Evolutionary conservation across 192 early-diverging fungal genomes (phyloP).

Genomic region (Kappamyces sp.): DNA sequence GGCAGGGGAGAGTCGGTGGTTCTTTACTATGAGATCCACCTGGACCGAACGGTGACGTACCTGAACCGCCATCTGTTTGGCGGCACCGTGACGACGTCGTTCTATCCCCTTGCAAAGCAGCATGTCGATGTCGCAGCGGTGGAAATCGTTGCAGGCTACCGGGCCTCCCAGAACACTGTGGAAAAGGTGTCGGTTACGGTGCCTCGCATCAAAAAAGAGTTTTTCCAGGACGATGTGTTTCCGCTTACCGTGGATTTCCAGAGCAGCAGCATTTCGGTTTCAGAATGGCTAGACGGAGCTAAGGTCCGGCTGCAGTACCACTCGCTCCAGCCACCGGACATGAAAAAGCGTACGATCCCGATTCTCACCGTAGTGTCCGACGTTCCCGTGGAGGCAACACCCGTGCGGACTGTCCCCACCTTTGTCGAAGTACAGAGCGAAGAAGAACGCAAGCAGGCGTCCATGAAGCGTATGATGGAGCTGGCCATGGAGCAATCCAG

Average conservation of each 20-base stretch:
- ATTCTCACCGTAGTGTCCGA: slow-evolving; percentile 20
- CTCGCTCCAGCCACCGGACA: slow-evolving; percentile 1
- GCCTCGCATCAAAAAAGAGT: slow-evolving; percentile 75
- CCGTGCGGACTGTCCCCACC: slow-evolving; percentile 1
- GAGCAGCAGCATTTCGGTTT: slow-evolving; percentile 39
- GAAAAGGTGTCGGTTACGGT: slow-evolving; percentile 70
- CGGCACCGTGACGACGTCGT: slow-evolving; percentile 56
- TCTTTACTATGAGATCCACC: slow-evolving; percentile 66
- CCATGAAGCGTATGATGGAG: slow-evolving; percentile 29
- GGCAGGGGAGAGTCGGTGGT: slow-evolving; percentile 65
- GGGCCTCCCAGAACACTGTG: slow-evolving; percentile 61
- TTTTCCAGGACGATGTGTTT: slow-evolving; percentile 87
- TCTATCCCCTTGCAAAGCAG: slow-evolving; percentile 66
- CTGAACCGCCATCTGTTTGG: slow-evolving; percentile 57
- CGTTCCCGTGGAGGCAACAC: slow-evolving; percentile 18
- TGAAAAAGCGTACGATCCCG: not conserved
- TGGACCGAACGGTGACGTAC: slow-evolving; percentile 32
- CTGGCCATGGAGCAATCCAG: slow-evolving; percentile 27
- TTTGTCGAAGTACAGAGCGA: slow-evolving; percentile 27
- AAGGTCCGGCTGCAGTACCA: not conserved
- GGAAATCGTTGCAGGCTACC: slow-evolving; percentile 65
- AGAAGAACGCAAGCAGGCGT: slow-evolving; percentile 30
- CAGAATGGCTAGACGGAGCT: slow-evolving; percentile 47
- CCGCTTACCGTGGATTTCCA: slow-evolving; percentile 55
- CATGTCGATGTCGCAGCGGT: slow-evolving; percentile 56